A percentile compares a stretch with the other conserved stretches of the same genome.
Conservation (phyloP, 2,329 filamentous ascomycete genomes). For the Epichloe sp. region DNA sequence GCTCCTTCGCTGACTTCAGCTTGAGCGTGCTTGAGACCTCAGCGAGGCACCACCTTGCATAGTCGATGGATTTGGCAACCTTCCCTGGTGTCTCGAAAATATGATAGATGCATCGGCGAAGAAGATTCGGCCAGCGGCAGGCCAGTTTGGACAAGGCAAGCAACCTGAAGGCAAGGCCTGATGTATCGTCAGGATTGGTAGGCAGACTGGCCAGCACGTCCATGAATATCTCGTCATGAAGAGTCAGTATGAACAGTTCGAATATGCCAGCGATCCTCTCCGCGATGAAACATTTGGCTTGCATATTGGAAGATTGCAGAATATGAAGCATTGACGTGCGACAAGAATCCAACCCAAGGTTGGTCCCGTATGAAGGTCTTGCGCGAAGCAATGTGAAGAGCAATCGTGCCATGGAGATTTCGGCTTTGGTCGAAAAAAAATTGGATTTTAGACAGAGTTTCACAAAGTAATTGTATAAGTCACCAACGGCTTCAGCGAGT, state of each 20-base stretch:
- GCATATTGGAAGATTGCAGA: constrained; percentile 50
- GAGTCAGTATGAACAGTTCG: constrained; percentile 63
- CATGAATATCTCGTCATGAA: constrained; percentile 73
- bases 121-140: constrained; percentile 70
- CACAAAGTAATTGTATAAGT: constrained; percentile 71
- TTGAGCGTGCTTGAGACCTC: constrained; percentile 52
- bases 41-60: constrained; percentile 60
- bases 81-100: constrained; percentile 83
- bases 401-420: constrained; percentile 53
- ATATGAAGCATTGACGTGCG: constrained; percentile 65
- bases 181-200: constrained; percentile 52
- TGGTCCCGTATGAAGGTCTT: constrained; percentile 53
- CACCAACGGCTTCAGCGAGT: constrained; percentile 52
- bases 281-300: constrained; percentile 65
- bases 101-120: constrained; percentile 80
- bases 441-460: constrained; percentile 52
- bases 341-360: constrained; percentile 41
- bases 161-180: constrained; percentile 77
- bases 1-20: constrained; percentile 50
- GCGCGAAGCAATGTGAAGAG: constrained; percentile 56
- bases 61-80: constrained; percentile 47
- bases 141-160: constrained; percentile 65
- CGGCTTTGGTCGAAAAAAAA: constrained; percentile 57
- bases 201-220: constrained; percentile 76
- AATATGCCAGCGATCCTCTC: constrained; percentile 62